Conservation (phyloP, 805 yeast species). For the Barnettozyma populi region DNA sequence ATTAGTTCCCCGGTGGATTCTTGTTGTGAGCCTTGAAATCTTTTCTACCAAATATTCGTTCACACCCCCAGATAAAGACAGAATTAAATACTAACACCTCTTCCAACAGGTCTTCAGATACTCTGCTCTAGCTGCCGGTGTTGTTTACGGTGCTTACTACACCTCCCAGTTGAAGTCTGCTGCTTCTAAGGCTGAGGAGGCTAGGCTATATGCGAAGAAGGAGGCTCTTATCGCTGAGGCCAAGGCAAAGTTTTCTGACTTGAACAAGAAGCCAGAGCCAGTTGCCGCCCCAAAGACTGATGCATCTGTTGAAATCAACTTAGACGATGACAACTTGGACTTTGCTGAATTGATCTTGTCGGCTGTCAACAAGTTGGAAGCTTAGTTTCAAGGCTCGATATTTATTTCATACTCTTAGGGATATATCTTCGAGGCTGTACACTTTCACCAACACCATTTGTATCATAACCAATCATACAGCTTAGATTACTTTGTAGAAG, state of each 20-base stretch:
- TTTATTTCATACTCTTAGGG: constrained; percentile 8
- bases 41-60: background rate
- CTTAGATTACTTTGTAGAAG: background rate
- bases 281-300: constrained; percentile 25
- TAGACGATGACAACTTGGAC: constrained; percentile 90
- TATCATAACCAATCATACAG: constrained; percentile 1
- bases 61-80: background rate
- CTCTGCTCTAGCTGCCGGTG: constrained; percentile 84
- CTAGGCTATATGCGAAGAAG: constrained; percentile 54
- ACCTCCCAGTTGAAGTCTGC: constrained; percentile 60
- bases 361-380: constrained; percentile 51
- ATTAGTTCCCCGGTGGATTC: background rate
- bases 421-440: background rate
- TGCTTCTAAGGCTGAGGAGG: constrained; percentile 54
- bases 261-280: constrained; percentile 42
- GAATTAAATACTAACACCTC: constrained; percentile 8
- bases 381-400: constrained; percentile 6
- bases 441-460: constrained; percentile 5
- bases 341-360: constrained; percentile 64
- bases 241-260: constrained; percentile 78
- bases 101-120: constrained; percentile 74
- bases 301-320: constrained; percentile 50
- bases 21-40: background rate
- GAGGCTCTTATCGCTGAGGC: constrained; percentile 81
- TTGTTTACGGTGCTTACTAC: constrained; percentile 83